Percentiles rank a stretch among this genome's conserved stretches.
Conservation (phyloP, 352 stramenopile genomes). For the Thraustochytrium sp. region DNA sequence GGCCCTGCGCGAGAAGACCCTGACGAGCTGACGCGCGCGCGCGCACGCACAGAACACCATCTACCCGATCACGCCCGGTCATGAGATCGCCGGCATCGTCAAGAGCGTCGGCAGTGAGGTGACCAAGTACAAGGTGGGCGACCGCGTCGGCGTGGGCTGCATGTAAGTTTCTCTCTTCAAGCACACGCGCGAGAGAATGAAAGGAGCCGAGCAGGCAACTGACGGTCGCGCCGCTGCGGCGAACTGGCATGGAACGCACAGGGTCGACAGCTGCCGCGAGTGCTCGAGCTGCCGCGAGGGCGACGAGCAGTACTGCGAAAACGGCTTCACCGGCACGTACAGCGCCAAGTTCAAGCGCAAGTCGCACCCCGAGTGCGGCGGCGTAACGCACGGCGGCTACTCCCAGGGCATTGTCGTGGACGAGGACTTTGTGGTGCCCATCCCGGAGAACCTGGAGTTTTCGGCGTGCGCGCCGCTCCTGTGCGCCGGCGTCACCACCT, state of each 20-base stretch:
- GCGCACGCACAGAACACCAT: slow-evolving; percentile 11
- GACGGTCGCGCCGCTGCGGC: too few species aligned
- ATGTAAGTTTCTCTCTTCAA: too few species aligned
- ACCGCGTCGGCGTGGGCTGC: slow-evolving; percentile 69
- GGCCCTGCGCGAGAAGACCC: too few species aligned
- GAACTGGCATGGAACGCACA: too few species aligned
- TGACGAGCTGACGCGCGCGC: too few species aligned
- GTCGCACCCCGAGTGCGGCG: slow-evolving; percentile 46
- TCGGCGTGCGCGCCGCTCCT: slow-evolving; percentile 63
- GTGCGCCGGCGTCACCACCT: slow-evolving; percentile 76
- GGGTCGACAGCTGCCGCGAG: slow-evolving; percentile 62
- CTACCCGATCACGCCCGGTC: slow-evolving; percentile 47
- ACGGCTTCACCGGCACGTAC: slow-evolving; percentile 56
- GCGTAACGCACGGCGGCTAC: slow-evolving; percentile 64
- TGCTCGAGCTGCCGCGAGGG: slow-evolving; percentile 62
- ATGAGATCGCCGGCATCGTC: slow-evolving; percentile 56
- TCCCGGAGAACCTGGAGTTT: slow-evolving; percentile 65
- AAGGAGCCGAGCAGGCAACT: too few species aligned
- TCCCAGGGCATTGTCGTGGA: slow-evolving; percentile 63
- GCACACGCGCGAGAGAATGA: too few species aligned
- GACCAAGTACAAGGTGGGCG: slow-evolving; percentile 60
- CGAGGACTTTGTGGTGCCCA: slow-evolving; percentile 62
- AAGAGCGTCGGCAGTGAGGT: slow-evolving; percentile 60
- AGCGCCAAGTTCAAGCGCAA: slow-evolving; percentile 45
- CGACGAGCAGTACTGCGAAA: slow-evolving; percentile 62